Evolutionary conservation across 345 rosid genomes (phyloP), one percentile per base, ranked within the genome.

Genomic region (Citrus unshiu): DNA sequence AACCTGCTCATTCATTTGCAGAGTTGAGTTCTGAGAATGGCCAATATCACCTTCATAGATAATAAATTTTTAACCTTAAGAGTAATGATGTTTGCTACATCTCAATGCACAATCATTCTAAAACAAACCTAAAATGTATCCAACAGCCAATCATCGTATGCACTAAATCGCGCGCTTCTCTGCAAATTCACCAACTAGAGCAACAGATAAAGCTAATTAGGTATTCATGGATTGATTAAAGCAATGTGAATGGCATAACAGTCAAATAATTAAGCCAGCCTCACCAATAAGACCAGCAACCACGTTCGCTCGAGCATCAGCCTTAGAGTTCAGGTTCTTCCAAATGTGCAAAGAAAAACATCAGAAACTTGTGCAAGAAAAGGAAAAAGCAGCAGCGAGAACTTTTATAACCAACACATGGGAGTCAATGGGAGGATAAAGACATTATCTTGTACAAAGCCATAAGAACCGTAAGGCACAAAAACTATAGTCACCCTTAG

Each of bases 251-350:
- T 14, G 5, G 69, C 30, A 21, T 54, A 58, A 73, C 68, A 64
- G 43, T 29, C 56, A 76, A 40, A 65, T 74, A 22, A n/a, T 63
- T 63, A 27, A 7, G 60, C 22, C 94, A 27, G 79, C 80, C 35
- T 34, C 35, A 34, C 35, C 35, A 34, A 34, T 34, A 34, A 67
- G 92, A 98, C 29, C 79, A n/a, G 78, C 71, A 40, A 91, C 98
- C 81, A 89, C 82, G 84, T 92, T 95, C 51, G 97, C 99, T 73
- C 89, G 94, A 81, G 85, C 89, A 83, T 95, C 97, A 9, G 98
- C 99, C 2, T 88, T 93, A 8, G 86, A 77, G 80, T 95, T 95
- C 63, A 81, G 69, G 37, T 82, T 86, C 97, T 95, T 59, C 19
- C 14, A 78, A 69, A 72, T 29, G 43, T 22, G 64, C 39, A 63